Percentiles rank a stretch among this genome's conserved stretches.
Evolutionary conservation across 345 rosid genomes (phyloP).

Genomic region (Populus ilicifolia): DNA sequence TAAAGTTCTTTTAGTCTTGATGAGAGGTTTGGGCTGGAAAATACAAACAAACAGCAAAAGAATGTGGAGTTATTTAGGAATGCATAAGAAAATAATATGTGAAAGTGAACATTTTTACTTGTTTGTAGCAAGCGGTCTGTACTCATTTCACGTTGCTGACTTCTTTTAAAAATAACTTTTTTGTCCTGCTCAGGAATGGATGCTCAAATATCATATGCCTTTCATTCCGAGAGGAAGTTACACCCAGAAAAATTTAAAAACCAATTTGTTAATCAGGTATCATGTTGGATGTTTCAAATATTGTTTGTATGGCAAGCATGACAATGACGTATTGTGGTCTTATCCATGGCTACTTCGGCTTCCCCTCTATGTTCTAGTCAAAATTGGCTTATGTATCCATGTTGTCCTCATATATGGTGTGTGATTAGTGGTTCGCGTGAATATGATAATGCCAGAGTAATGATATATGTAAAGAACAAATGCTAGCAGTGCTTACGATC

Average conservation of each 20-base stretch:
- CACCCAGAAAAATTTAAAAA: constrained; percentile 67
- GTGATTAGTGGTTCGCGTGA: background rate
- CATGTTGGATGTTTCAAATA: background rate
- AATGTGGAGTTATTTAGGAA: background rate
- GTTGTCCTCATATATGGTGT: background rate
- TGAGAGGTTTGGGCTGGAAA: background rate
- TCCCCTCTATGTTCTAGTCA: background rate
- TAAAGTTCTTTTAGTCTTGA: background rate
- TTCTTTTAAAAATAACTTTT: background rate
- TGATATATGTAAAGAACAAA: background rate
- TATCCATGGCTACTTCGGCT: background rate
- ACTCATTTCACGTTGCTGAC: background rate
- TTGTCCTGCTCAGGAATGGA: constrained; percentile 54
- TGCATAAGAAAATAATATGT: background rate
- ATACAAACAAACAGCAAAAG: background rate
- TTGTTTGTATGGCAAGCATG: background rate
- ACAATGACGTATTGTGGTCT: background rate
- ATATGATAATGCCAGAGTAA: background rate
- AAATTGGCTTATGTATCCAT: background rate
- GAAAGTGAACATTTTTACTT: background rate
- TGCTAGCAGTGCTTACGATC: background rate
- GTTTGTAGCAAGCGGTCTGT: background rate
- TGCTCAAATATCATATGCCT: constrained; percentile 72
- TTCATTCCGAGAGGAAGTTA: constrained; percentile 62
- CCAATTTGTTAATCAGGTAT: constrained; percentile 64